These are phyloP conservation scores for Dipteronia sinensis DNA, from an alignment of 345 rosid species.

Conservation along the genomic window DNA sequence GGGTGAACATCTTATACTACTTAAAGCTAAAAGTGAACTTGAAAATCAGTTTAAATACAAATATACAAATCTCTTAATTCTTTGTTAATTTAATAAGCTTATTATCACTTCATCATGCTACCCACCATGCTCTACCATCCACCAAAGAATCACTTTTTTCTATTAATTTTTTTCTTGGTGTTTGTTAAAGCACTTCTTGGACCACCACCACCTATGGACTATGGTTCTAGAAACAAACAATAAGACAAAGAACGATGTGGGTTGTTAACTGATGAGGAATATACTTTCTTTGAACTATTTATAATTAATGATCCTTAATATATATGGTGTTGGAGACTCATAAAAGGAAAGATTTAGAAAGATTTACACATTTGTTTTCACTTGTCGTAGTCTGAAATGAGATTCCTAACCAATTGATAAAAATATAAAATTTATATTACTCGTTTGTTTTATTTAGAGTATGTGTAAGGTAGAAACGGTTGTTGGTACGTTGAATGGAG, in stretches of 20 bases:
- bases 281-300: background rate
- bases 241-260: background rate
- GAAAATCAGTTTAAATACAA: background rate
- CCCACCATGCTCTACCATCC: constrained; percentile 10
- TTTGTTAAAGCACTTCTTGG: background rate
- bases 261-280: background rate
- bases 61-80: background rate
- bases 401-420: background rate
- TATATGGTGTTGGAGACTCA: background rate
- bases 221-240: background rate
- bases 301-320: background rate
- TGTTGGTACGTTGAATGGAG: background rate
- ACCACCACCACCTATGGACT: too few relatives aligned
- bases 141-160: background rate
- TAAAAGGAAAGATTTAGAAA: background rate
- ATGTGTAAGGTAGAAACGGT: background rate
- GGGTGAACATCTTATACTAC: too few relatives aligned
- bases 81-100: background rate
- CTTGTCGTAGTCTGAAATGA: background rate
- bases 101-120: background rate
- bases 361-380: background rate
- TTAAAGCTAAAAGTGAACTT: too few relatives aligned
- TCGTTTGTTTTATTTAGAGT: background rate
- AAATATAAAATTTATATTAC: background rate
- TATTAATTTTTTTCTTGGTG: background rate